Base-by-base conservation (phyloP, 2,329 filamentous ascomycete species). In the Elsinoe australis region DNA sequence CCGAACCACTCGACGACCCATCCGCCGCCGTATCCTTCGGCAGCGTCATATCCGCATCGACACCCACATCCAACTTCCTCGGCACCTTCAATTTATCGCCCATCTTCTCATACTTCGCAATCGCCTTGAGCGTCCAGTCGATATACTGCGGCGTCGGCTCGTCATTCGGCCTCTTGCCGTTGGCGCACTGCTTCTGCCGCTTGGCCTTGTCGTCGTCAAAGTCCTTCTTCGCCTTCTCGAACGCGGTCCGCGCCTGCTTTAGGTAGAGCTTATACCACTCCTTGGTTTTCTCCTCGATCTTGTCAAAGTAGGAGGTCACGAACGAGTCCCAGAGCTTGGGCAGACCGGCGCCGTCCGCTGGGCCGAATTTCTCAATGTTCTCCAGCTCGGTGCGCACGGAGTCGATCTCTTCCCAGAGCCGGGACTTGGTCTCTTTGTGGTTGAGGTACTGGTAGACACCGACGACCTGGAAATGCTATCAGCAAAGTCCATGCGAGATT, bases 81-180 rank as follows among this genome's bases (percentile, higher is more conserved):
- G 36, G 36, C 17, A 41, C 10, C 21, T 41, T 41, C 6, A 41
- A 21, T 24, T 41, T 41, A n/a, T n/a, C n/a, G 21, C 21, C 26
- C 36, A 41, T 41, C 36, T 41, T 41, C 36, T 41, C 36, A 21
- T 41, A 41, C 36, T 41, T 41, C 18, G 7, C 12, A 5, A 41
- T 41, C 2, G 21, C 18, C 36, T 41, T 41, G 1, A 41, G 36
- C 8, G 36, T 41, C 5, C 26, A 41, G 5, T 41, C 36, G 15
- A 41, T 41, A 21, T 41, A 41, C 36, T 41, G 36, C 21, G 36
- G 36, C 21, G 36, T 41, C 36, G 36, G 36, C 36, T 41, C 36
- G 17, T 41, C 36, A 21, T 28, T 41, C 10, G 36, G 36, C 18
- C 36, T 41, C 36, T 41, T 41, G 19, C 36, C 36, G 1, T 10